Conservation (phyloP, 352 stramenopile species). For the Globisporangium emineosum region DNA sequence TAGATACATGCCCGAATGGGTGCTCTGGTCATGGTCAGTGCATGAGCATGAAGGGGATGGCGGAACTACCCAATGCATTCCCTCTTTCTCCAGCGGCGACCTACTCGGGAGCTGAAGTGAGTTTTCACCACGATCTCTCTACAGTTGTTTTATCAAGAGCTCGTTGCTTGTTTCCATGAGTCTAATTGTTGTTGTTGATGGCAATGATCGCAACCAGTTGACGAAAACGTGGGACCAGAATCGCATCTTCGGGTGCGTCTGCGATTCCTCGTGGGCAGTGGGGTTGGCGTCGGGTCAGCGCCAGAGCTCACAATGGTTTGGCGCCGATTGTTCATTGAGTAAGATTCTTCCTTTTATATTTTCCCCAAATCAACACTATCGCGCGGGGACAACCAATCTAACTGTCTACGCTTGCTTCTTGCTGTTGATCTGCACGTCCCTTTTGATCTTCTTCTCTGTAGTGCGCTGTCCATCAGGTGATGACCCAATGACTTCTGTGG, state of each 20-base stretch:
- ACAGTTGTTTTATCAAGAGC: background rate
- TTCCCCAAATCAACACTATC: background rate
- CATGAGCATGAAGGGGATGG: conserved; percentile 63
- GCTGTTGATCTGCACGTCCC: background rate
- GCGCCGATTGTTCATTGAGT: conserved; percentile 80
- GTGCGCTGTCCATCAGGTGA: conserved; percentile 85
- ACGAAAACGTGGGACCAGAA: conserved; percentile 78
- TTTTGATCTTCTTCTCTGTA: conserved; percentile 12
- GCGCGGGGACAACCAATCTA: background rate
- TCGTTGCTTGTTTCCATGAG: background rate
- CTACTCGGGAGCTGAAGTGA: conserved; percentile 51
- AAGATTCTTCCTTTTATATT: conserved; percentile 11
- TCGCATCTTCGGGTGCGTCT: conserved; percentile 73
- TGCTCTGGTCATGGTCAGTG: conserved; percentile 77
- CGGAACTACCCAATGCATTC: conserved; percentile 37
- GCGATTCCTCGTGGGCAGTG: conserved; percentile 74
- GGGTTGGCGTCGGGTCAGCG: conserved; percentile 65
- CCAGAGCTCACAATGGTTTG: conserved; percentile 88
- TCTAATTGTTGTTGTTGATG: background rate
- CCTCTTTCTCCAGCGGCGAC: conserved; percentile 54
- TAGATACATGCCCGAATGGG: conserved; percentile 42
- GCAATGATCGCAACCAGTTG: conserved; percentile 12
- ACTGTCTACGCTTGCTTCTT: background rate
- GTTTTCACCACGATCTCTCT: background rate
- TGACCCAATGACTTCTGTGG: conserved; percentile 70